Conservation (phyloP, 495 filamentous ascomycete species). For the Evernia prunastri region DNA sequence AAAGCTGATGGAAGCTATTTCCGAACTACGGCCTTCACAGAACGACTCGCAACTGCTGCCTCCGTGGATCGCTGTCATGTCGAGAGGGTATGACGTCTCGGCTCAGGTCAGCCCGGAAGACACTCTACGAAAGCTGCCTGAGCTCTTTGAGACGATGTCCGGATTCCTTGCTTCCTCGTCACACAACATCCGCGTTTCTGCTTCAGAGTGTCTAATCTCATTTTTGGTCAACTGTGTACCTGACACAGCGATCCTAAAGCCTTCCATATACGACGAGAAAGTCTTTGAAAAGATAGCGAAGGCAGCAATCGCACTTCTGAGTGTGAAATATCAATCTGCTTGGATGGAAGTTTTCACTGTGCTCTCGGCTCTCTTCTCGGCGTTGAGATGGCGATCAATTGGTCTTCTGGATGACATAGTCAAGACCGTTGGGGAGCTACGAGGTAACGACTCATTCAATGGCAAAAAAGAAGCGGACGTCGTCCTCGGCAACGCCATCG, state of each 20-base stretch:
- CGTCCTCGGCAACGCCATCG: conserved; percentile 77
- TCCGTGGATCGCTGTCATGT: conserved; percentile 92
- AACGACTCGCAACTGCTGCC: conserved; percentile 90
- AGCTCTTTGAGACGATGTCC: conserved; percentile 69
- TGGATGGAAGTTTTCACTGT: conserved; percentile 96
- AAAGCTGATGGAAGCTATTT: conserved; percentile 75
- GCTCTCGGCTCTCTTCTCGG: conserved; percentile 76
- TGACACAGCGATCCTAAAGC: conserved; percentile 67
- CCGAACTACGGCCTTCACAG: conserved; percentile 78
- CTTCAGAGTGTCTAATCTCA: conserved; percentile 89
- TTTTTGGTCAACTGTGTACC: conserved; percentile 86
- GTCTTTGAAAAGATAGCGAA: conserved; percentile 67
- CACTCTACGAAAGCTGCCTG: conserved; percentile 81
- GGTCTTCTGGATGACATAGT: conserved; percentile 69
- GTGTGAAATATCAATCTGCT: conserved; percentile 83
- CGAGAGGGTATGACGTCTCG: conserved; percentile 88
- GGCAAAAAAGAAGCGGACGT: conserved; percentile 92
- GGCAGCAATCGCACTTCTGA: conserved; percentile 63
- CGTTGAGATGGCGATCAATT: conserved; percentile 73
- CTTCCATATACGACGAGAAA: conserved; percentile 83
- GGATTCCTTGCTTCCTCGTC: conserved; percentile 77
- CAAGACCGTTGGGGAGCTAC: conserved; percentile 75
- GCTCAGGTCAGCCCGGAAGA: conserved; percentile 77
- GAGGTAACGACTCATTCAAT: conserved; percentile 79
- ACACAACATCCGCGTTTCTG: conserved; percentile 85